These are phyloP conservation scores for Ustilago crameri DNA, from an alignment of 1,284 basidiomycete genomes.

Conservation along the genomic window DNA sequence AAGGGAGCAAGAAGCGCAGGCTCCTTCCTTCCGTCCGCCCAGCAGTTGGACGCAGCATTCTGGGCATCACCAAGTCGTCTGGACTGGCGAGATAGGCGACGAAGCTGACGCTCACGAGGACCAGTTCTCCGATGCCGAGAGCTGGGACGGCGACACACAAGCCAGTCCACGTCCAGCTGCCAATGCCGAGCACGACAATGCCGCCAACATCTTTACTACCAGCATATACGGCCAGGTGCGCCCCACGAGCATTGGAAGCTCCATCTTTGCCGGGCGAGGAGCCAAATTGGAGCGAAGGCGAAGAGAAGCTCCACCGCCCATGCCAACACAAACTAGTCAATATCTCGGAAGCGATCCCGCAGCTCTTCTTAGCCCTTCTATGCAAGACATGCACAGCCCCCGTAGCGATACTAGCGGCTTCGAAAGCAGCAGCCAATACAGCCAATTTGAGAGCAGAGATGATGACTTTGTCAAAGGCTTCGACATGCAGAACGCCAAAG, in stretches of 20 bases:
- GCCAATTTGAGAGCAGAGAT: constrained; percentile 21
- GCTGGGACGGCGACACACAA: constrained; percentile 49
- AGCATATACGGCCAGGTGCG: constrained; percentile 49
- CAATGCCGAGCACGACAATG: constrained; percentile 17
- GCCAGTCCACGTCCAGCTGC: constrained; percentile 23
- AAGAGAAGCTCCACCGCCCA: constrained; percentile 42
- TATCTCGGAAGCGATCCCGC: constrained; percentile 12
- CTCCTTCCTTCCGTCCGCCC: constrained; percentile 44
- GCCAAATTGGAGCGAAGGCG: constrained; percentile 26
- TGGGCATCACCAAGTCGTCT: constrained; percentile 51
- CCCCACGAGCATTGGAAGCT: constrained; percentile 51
- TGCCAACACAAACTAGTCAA: constrained; percentile 19
- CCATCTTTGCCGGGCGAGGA: constrained; percentile 57
- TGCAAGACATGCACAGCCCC: constrained; percentile 29
- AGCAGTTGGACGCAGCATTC: constrained; percentile 42
- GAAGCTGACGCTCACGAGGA: constrained; percentile 32
- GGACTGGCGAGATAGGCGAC: constrained; percentile 35
- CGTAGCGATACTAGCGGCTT: constrained; percentile 35
- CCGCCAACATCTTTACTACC: constrained; percentile 19
- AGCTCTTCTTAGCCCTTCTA: constrained; percentile 27
- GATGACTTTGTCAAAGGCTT: constrained; percentile 19
- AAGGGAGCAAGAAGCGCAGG: constrained; percentile 22
- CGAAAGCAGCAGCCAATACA: constrained; percentile 44
- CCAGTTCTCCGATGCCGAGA: constrained; percentile 54
- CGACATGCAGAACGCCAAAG: constrained; percentile 13